These are phyloP conservation scores for Phytophthora melonis DNA, from an alignment of 352 stramenopile species.

Conservation along the genomic window DNA sequence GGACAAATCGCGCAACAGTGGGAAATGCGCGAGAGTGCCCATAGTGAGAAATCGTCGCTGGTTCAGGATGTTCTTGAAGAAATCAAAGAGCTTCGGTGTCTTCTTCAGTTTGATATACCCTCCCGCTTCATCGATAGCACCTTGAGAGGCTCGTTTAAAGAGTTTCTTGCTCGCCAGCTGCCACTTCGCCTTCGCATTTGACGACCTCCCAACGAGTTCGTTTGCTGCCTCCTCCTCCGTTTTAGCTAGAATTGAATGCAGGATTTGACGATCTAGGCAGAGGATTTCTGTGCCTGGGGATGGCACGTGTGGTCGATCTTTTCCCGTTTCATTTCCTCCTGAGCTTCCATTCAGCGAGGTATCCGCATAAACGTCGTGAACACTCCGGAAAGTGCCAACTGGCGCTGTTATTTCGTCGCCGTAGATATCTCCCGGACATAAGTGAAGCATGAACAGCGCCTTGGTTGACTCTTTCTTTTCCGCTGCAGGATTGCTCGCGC, in stretches of 20 bases:
- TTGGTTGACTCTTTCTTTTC: slow-evolving; percentile 26
- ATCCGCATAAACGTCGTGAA: slow-evolving; percentile 53
- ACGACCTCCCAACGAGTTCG: slow-evolving; percentile 48
- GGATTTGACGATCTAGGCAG: slow-evolving; percentile 45
- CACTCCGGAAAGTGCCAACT: slow-evolving; percentile 43
- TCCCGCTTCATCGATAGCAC: slow-evolving; percentile 16
- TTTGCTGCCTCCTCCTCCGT: slow-evolving; percentile 61
- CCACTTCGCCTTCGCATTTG: slow-evolving; percentile 59
- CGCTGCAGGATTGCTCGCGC: slow-evolving; percentile 3
- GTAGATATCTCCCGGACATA: slow-evolving; percentile 58
- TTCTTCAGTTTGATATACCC: slow-evolving; percentile 23
- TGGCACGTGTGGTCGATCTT: not conserved
- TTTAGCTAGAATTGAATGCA: slow-evolving; percentile 49
- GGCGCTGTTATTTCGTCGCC: slow-evolving; percentile 57
- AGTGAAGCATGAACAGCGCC: slow-evolving; percentile 50
- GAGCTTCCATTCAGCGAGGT: not conserved
- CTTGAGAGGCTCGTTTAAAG: slow-evolving; percentile 24
- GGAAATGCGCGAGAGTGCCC: slow-evolving; percentile 60
- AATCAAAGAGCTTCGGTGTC: slow-evolving; percentile 61
- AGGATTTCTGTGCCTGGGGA: slow-evolving; percentile 40
- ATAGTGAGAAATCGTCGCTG: slow-evolving; percentile 71
- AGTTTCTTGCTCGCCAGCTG: slow-evolving; percentile 52
- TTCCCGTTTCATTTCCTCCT: not conserved
- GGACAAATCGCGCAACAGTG: slow-evolving; percentile 47
- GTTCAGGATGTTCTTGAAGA: slow-evolving; percentile 78